Percentiles rank a stretch among this genome's conserved stretches.
Conservation (phyloP, 176 grass and related monocot species). For the Raddia guianensis region DNA sequence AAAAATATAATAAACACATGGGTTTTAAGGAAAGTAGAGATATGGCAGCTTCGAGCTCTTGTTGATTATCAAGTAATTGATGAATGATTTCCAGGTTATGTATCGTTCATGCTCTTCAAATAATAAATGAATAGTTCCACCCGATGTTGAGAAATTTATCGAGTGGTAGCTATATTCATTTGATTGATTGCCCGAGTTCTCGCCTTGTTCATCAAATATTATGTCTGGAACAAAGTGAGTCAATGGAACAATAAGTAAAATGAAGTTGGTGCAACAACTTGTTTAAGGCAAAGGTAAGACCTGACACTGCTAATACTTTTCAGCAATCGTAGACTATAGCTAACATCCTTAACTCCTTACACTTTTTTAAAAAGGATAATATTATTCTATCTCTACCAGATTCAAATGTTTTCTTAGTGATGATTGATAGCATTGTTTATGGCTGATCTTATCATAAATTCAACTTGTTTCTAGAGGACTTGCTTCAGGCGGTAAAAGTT, state of each 20-base stretch:
- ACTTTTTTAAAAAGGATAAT: neutral
- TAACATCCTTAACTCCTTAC: neutral
- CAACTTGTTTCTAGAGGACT: neutral
- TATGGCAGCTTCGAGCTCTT: neutral
- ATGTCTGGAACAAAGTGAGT: constrained; percentile 38
- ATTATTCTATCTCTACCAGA: neutral
- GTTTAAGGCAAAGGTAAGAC: constrained; percentile 11
- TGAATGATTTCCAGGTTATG: constrained; percentile 56
- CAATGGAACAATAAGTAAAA: constrained; percentile 12
- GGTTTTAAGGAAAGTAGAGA: too few relatives aligned
- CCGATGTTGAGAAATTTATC: constrained; percentile 49
- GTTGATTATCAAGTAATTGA: constrained; percentile 44
- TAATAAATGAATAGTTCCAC: constrained; percentile 55
- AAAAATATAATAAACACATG: too few relatives aligned
- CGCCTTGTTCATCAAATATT: constrained; percentile 47
- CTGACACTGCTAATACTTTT: constrained; percentile 1
- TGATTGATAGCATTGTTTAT: neutral
- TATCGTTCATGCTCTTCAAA: constrained; percentile 59
- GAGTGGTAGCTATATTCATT: constrained; percentile 31
- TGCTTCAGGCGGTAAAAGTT: neutral
- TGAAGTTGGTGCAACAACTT: neutral
- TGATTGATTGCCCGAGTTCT: constrained; percentile 43
- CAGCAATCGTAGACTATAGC: neutral
- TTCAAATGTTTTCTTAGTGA: neutral
- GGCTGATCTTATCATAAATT: neutral